These are phyloP conservation scores for Orbilia blumenaviensis DNA, from an alignment of 2,329 filamentous ascomycete species.

Conservation along the genomic window DNA sequence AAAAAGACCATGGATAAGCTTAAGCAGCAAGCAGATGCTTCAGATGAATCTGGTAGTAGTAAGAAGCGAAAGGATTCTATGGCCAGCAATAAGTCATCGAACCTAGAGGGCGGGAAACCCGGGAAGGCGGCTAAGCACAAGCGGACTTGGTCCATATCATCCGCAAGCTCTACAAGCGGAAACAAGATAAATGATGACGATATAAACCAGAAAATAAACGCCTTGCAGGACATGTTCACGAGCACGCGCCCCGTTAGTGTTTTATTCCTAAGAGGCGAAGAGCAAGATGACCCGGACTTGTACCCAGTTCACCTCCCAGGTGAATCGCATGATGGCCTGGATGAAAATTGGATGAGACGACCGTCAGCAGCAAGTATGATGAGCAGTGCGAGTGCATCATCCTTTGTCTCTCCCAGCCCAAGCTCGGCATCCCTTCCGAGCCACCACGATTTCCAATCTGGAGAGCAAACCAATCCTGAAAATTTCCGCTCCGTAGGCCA, in stretches of 20 bases:
- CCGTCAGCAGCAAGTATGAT: slow-evolving; percentile 61
- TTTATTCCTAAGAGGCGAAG: slow-evolving; percentile 78
- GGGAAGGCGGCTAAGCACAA: slow-evolving; percentile 92
- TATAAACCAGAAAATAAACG: slow-evolving; percentile 78
- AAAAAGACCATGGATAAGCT: slow-evolving; percentile 97
- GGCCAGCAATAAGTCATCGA: slow-evolving; percentile 60
- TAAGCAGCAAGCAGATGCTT: slow-evolving; percentile 87
- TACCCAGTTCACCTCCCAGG: slow-evolving; percentile 78
- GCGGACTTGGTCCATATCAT: slow-evolving; percentile 94
- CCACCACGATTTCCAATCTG: slow-evolving; percentile 52
- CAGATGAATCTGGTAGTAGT: slow-evolving; percentile 69
- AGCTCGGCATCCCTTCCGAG: slow-evolving; percentile 70
- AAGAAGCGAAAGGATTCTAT: slow-evolving; percentile 68
- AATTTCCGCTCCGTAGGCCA: slow-evolving; percentile 53
- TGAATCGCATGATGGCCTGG: slow-evolving; percentile 69
- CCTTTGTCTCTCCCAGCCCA: slow-evolving; percentile 72
- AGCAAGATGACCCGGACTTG: slow-evolving; percentile 80
- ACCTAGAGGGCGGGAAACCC: slow-evolving; percentile 67
- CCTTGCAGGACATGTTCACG: slow-evolving; percentile 86
- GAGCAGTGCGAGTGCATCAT: slow-evolving; percentile 68
- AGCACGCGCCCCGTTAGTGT: slow-evolving; percentile 82
- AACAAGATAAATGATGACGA: slow-evolving; percentile 72
- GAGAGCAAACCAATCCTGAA: slow-evolving; percentile 54
- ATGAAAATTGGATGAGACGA: slow-evolving; percentile 61
- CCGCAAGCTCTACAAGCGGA: slow-evolving; percentile 70